A percentile compares a stretch with the other conserved stretches of the same genome.
Conservation (phyloP, 1,284 basidiomycete species). For the Tilletia caries region DNA sequence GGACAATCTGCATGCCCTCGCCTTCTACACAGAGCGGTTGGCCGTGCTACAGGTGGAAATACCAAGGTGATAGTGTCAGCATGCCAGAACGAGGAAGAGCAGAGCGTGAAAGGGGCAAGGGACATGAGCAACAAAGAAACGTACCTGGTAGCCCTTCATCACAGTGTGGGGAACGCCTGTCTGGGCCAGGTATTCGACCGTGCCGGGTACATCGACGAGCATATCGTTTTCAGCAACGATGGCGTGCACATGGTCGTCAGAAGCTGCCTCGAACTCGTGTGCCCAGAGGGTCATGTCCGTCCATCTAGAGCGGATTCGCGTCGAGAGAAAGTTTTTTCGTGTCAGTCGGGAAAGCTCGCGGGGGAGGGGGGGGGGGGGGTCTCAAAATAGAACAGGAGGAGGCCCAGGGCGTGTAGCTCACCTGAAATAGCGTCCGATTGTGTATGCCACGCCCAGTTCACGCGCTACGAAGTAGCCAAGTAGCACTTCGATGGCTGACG, state of each 20-base stretch:
- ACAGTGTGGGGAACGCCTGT: conserved; percentile 22
- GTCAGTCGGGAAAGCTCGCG: too few species aligned
- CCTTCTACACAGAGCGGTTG: conserved; percentile 19
- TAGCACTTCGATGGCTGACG: conserved; percentile 24
- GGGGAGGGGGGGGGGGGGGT: too few species aligned
- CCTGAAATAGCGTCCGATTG: conserved; percentile 24
- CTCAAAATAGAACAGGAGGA: too few species aligned
- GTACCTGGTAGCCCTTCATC: conserved; percentile 15
- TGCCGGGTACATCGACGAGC: conserved; percentile 26
- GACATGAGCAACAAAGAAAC: not conserved
- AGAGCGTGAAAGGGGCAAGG: not conserved
- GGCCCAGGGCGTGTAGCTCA: conserved; percentile 18
- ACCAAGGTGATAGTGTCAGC: not conserved
- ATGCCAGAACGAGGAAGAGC: conserved; percentile 8
- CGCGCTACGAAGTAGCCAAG: conserved; percentile 32
- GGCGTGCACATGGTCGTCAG: conserved; percentile 18
- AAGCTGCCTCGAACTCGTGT: conserved; percentile 18
- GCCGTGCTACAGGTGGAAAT: conserved; percentile 16
- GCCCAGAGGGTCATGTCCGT: conserved; percentile 21
- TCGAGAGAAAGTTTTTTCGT: not conserved
- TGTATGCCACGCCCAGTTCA: conserved; percentile 25
- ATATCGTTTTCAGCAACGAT: conserved; percentile 22
- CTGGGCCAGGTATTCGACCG: conserved; percentile 20
- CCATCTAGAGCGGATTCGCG: too few species aligned
- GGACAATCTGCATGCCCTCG: conserved; percentile 13